Base-by-base conservation (phyloP, 345 rosid species). In the Bruguiera parviflora region DNA sequence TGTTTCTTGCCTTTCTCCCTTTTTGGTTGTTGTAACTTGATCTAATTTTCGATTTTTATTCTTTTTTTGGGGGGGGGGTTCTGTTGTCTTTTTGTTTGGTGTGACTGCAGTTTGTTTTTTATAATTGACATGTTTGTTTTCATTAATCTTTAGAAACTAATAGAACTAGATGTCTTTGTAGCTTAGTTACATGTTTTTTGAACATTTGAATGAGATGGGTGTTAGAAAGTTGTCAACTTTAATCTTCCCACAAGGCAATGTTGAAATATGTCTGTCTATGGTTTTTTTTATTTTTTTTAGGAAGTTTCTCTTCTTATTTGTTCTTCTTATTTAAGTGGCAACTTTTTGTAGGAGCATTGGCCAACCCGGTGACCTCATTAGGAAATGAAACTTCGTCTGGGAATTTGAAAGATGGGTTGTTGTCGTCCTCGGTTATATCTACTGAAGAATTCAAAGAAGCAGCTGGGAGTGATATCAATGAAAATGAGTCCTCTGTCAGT, bases 401-500 rank as follows among this genome's bases (percentile, higher is more conserved):
- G 66, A 80, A 84, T 61, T 73, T 78, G 80, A 83, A 83, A 68
- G 80, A 82, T 35, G 87, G 78, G 52, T 70, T 82, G 58, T 24
- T 78, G 64, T 79, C 80, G 63, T 79, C 80, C 58, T 68, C 89
- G 7, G 79, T 70, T 55, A 51, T 77, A 1, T 77, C 90, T 62
- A 62, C 80, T 3, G 79, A 81, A 68, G 83, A 82, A 75, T 68
- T 53, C 21, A 79, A 75, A 28, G 84, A 77, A 77, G 75, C 62
- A 56, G 81, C 69, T 61, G 79, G 60, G 56, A 83, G 81, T 71
- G 85, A 84, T 77, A 27, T 31, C 47, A 80, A 72, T 75, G 71
- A 69, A 58, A 81, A 71, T 58, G 89, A 82, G 81, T 83, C 96
- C 33, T 78, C 96, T 49, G 97, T 95, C 75, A 92, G 96, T 75